Base-by-base conservation (phyloP, 176 grass and related monocot genomes). In the Bolboschoenus planiculmis region DNA sequence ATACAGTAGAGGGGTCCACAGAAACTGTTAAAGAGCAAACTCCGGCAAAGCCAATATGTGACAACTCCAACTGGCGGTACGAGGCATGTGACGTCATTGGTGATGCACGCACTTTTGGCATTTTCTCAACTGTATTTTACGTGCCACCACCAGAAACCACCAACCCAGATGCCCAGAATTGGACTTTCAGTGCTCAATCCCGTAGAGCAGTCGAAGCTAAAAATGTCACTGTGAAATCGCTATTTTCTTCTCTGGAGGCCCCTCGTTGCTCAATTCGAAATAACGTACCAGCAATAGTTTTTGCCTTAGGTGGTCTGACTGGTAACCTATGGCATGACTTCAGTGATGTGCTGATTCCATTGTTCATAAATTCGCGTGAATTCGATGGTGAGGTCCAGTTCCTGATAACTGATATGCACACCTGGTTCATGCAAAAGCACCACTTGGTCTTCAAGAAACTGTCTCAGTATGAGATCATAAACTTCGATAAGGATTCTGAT, bases 291-390 rank as follows among this genome's bases (percentile, higher is more conserved):
- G 85, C 87, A 27, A 24, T 91, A 30, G 89, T 94, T 30, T 91
- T 94, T 73, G 87, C 92, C 7, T 87, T 94, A 36, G 91, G 91
- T 75, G 87, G 89, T 24, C 85, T 94, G 4, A 94, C 89, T n/a
- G 88, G 85, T 34, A 94, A 94, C 53, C 40, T 62, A 67, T 94
- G 92, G 89, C 92, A 94, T 65, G 92, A 88, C 60, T 91, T 94
- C 83, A 91, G 85, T 36, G 92, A 94, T 79, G 87, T 94, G 74
- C 58, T 94, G 23, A 20, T 94, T 63, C 92, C 90, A 1, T 85
- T 94, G 73, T 94, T 91, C 85, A 27, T 91, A 48, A 88, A 88
- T 27, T 13, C 92, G 13, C 87, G 75, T 27, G 71, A 58, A 30
- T 83, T 86, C 50, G 81, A 91, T 1, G 87, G 92, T 33, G 90